Evolutionary conservation across 2,329 filamentous ascomycete genomes (phyloP).

Genomic region (Sarocladium brachiariae): DNA sequence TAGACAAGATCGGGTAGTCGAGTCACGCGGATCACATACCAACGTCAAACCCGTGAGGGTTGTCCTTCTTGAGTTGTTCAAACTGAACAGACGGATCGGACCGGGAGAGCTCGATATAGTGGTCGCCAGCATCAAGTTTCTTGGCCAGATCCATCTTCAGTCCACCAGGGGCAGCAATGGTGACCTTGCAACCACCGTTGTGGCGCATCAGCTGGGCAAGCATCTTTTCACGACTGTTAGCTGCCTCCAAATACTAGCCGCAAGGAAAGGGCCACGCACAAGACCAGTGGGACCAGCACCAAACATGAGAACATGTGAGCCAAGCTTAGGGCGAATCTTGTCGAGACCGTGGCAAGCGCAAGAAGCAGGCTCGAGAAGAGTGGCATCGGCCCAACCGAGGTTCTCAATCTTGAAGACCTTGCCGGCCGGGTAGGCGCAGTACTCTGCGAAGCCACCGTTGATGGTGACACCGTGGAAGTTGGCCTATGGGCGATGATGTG

Average conservation of each 20-base stretch:
- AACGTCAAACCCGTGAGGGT: conserved; percentile 69
- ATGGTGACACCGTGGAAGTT: conserved; percentile 61
- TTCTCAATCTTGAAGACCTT: conserved; percentile 61
- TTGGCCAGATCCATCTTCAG: conserved; percentile 65
- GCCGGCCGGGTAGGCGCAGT: conserved; percentile 45
- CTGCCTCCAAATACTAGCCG: neutral
- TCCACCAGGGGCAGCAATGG: conserved; percentile 61
- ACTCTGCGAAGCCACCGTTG: conserved; percentile 68
- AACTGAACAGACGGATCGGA: conserved; percentile 52
- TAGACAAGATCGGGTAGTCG: conserved; percentile 11
- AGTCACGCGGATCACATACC: conserved; percentile 26
- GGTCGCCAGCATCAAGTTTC: conserved; percentile 47
- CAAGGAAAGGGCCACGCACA: conserved; percentile 24
- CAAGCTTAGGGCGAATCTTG: conserved; percentile 59
- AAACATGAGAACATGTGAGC: conserved; percentile 59
- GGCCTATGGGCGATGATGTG: conserved; percentile 31
- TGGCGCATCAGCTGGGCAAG: conserved; percentile 56
- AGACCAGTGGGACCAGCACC: conserved; percentile 62
- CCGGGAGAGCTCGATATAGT: conserved; percentile 47
- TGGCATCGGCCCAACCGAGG: conserved; percentile 60
- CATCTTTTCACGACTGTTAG: conserved; percentile 23
- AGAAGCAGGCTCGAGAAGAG: conserved; percentile 62
- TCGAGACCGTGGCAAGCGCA: conserved; percentile 66
- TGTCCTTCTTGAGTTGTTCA: conserved; percentile 52
- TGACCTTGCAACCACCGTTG: conserved; percentile 63